Percentiles rank a stretch among this genome's conserved stretches.
These are phyloP conservation scores for Scheffersomyces illinoinensis DNA, from an alignment of 1,139 yeast species.

Conservation along the genomic window DNA sequence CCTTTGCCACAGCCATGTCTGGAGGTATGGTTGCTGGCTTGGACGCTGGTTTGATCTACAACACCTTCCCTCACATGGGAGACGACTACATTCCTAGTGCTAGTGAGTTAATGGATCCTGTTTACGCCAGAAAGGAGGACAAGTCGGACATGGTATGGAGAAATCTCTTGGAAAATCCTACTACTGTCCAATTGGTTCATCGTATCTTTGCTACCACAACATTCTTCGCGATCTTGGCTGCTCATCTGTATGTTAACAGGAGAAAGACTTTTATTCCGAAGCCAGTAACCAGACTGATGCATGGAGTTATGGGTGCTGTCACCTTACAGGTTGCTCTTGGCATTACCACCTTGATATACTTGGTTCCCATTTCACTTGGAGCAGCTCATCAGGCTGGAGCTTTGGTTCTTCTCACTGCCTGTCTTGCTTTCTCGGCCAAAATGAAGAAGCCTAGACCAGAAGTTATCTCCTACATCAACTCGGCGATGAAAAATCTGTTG, in stretches of 20 bases:
- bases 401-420: constrained; percentile 77
- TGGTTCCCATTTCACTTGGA: constrained; percentile 91
- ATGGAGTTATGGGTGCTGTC: constrained; percentile 77
- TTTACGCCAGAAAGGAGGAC: constrained; percentile 68
- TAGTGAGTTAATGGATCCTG: constrained; percentile 73
- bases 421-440: constrained; percentile 68
- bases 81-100: constrained; percentile 69
- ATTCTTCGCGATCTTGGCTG: constrained; percentile 66
- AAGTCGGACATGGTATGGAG: constrained; percentile 84
- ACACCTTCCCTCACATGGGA: constrained; percentile 97
- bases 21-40: constrained; percentile 98
- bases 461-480: constrained; percentile 29
- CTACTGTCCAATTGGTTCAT: constrained; percentile 92
- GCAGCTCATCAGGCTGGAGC: constrained; percentile 99
- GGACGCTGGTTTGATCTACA: constrained; percentile 95
- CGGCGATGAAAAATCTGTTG: constrained; percentile 20
- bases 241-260: constrained; percentile 61
- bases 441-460: constrained; percentile 69
- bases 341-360: constrained; percentile 76
- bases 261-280: constrained; percentile 64
- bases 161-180: constrained; percentile 91
- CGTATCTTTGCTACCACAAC: constrained; percentile 83
- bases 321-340: constrained; percentile 84
- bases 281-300: constrained; percentile 52
- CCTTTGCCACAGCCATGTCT: constrained; percentile 88